Evolutionary conservation across 1,284 basidiomycete genomes (phyloP).

Genomic region (Ceratobasidium sp.): DNA sequence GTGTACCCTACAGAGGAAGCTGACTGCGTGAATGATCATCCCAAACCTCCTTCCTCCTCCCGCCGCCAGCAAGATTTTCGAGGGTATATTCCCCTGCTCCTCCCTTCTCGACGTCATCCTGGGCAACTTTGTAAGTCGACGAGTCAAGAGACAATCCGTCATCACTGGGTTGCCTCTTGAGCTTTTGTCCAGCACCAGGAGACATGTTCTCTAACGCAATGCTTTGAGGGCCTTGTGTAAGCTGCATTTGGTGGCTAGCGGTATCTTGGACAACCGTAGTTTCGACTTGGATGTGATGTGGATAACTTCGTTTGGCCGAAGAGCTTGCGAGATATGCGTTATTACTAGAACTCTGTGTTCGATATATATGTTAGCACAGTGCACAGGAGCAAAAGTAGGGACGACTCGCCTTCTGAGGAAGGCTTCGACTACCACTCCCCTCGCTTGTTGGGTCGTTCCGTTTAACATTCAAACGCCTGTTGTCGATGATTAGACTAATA

Average conservation of each 20-base stretch:
- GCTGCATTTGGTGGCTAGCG: neutral
- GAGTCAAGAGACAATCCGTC: slow-evolving; percentile 25
- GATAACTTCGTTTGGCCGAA: neutral
- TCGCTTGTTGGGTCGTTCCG: slow-evolving; percentile 5
- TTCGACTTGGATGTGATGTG: slow-evolving; percentile 19
- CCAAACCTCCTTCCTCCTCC: slow-evolving; percentile 2
- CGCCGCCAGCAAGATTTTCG: slow-evolving; percentile 5
- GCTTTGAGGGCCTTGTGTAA: neutral
- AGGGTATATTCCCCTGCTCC: slow-evolving; percentile 17
- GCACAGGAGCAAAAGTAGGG: neutral
- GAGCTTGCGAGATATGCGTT: slow-evolving; percentile 16
- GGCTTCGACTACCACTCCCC: neutral
- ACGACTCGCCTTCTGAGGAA: neutral
- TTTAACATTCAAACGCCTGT: slow-evolving; percentile 9
- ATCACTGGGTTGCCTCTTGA: slow-evolving; percentile 13
- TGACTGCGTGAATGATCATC: slow-evolving; percentile 4
- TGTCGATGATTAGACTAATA: neutral
- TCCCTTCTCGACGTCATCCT: slow-evolving; percentile 5
- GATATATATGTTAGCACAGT: neutral
- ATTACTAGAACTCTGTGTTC: slow-evolving; percentile 1
- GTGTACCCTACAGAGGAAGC: neutral
- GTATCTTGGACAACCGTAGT: slow-evolving; percentile 27
- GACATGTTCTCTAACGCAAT: neutral
- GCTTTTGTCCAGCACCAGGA: neutral
- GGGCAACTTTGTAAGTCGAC: slow-evolving; percentile 6